Base-by-base conservation (phyloP, 805 yeast genomes). In the Metschnikowia colocasiae region DNA sequence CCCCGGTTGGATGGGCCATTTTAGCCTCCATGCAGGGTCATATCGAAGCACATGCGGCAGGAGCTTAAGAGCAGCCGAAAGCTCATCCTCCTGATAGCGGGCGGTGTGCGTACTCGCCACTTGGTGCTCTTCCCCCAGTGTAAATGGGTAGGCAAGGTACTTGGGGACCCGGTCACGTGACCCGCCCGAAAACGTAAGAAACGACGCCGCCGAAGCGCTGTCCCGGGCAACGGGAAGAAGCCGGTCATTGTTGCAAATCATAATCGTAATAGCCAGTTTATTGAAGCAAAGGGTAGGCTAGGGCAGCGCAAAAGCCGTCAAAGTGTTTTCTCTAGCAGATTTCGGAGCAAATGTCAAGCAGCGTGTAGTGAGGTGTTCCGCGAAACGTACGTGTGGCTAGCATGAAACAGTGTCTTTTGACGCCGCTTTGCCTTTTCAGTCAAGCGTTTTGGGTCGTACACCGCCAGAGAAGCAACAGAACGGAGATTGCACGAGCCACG, bases 221-320 rank as follows among this genome's bases (percentile, higher is more conserved):
- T 8, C 12, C 12, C 18, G 19, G 1, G 26, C 18, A 2, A 29
- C 18, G n/a, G 42, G 42, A 13, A 39, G 42, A 29, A 39, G 16
- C 15, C 42, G 42, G 12, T 39, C 42, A 19, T 39, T n/a, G 26
- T 39, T 39, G 42, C 42, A 39, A 30, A 39, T 9, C 42, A 39
- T 39, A 7, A n/a, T 5, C 5, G 12, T 16, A 18, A 32, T 32
- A 16, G n/a, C 35, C 16, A 4, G 7, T 6, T 12, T 32, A n/a
- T 30, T 30, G 22, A 12, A 12, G 15, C 35, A 18, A 32, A 32
- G 15, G 35, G 35, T 16, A 32, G 6, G 6, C 4, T 4, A 22
- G 23, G 6, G 6, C 6, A 6, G 23, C 6, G 4, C 23, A 22
- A 22, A 22, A 22, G 23, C 23, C 4, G 23, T 6, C 6, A 4